phyloP scores from a whole-genome alignment of 306 rosid genomes.

The Lathyrus sativus region DNA sequence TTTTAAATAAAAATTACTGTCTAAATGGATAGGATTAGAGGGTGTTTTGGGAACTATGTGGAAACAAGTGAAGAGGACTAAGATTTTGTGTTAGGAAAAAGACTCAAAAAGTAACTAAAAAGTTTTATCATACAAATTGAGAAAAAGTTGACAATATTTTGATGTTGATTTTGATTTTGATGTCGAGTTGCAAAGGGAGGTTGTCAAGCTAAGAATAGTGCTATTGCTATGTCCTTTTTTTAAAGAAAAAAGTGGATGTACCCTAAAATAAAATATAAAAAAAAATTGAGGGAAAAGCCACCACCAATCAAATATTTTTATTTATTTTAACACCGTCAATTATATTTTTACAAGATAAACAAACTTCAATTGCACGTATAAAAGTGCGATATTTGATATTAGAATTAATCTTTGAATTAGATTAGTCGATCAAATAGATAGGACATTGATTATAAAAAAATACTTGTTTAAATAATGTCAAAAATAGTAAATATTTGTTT shows the following conservation, averaged over 20 bases:
- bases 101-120: constrained; percentile 51
- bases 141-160: constrained; percentile 51
- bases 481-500: no score
- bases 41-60: constrained; percentile 36
- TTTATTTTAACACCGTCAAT: background rate
- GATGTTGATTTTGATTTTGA: constrained; percentile 46
- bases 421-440: no score
- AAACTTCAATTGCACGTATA: no score
- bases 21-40: constrained; percentile 51
- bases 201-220: constrained; percentile 44
- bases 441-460: no score
- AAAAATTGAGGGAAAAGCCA: background rate
- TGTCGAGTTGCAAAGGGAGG: constrained; percentile 57
- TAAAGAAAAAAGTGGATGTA: background rate
- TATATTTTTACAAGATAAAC: no score
- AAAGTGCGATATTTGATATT: no score
- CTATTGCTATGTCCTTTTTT: constrained; percentile 5
- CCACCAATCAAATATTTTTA: background rate
- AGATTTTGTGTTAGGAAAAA: constrained; percentile 58
- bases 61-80: constrained; percentile 36
- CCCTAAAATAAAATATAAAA: background rate
- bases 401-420: no score
- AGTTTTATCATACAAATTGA: constrained; percentile 46
- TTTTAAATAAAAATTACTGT: constrained; percentile 28
- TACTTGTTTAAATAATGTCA: no score